A percentile compares a stretch with the other conserved stretches of the same genome.
phyloP scores from a whole-genome alignment of 2,329 filamentous ascomycete species.

The Bipolaris victoriae region DNA sequence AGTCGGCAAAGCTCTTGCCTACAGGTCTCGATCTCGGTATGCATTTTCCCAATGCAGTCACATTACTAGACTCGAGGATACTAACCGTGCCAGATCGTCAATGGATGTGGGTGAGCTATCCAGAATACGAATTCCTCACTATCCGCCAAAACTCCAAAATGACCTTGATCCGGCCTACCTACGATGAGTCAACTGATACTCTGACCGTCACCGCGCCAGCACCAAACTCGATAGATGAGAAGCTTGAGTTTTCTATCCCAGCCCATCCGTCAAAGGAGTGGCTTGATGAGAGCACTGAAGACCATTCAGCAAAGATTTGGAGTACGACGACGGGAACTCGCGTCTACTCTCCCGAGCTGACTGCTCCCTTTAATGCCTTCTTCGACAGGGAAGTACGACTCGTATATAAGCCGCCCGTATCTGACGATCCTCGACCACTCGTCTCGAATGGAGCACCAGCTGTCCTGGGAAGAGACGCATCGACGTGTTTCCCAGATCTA shows the following conservation, averaged over 20 bases:
- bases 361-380: slow-evolving; percentile 61
- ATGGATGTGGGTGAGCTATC: slow-evolving; percentile 69
- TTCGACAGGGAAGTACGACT: slow-evolving; percentile 62
- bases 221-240: slow-evolving; percentile 42
- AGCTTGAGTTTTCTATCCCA: slow-evolving; percentile 57
- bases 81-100: slow-evolving; percentile 58
- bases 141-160: slow-evolving; percentile 66
- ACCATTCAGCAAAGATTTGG: slow-evolving; percentile 64
- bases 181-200: slow-evolving; percentile 53
- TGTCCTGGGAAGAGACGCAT: slow-evolving; percentile 60
- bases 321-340: slow-evolving; percentile 63
- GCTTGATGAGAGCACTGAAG: slow-evolving; percentile 60
- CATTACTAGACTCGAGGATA: background rate
- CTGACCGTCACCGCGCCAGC: slow-evolving; percentile 58
- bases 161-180: slow-evolving; percentile 65
- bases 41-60: background rate
- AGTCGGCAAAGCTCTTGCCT: slow-evolving; percentile 58
- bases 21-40: slow-evolving; percentile 63
- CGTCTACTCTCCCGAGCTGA: slow-evolving; percentile 60
- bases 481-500: slow-evolving; percentile 66
- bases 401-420: slow-evolving; percentile 65
- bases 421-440: slow-evolving; percentile 57
- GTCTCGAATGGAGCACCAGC: slow-evolving; percentile 62
- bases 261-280: slow-evolving; percentile 61
- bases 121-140: slow-evolving; percentile 63